phyloP scores from a whole-genome alignment of 2,329 filamentous ascomycete species.

The Stagonosporopsis tanaceti region DNA sequence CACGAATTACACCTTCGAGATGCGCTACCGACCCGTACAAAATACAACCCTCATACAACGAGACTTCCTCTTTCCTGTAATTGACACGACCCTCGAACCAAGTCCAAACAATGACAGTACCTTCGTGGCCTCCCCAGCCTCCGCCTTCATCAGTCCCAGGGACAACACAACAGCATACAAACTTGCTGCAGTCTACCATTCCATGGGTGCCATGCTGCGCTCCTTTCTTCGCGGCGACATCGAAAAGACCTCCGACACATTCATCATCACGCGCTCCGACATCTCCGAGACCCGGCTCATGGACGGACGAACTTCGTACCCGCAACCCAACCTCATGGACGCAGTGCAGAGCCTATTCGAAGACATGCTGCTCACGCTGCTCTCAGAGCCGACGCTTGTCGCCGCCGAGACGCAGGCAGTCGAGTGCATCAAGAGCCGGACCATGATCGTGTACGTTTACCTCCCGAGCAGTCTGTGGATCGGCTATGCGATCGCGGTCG shows the following conservation, averaged over 20 bases:
- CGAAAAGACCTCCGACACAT: slow-evolving; percentile 25
- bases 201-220: slow-evolving; percentile 44
- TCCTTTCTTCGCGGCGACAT: slow-evolving; percentile 48
- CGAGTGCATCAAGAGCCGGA: slow-evolving; percentile 38
- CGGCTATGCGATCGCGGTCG: slow-evolving; percentile 47
- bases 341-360: slow-evolving; percentile 45
- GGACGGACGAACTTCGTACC: slow-evolving; percentile 39
- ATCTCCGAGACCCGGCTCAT: slow-evolving; percentile 47
- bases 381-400: slow-evolving; percentile 44
- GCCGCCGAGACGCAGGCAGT: slow-evolving; percentile 32
- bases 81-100: slow-evolving; percentile 39
- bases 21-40: slow-evolving; percentile 42
- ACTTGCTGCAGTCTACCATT: slow-evolving; percentile 43
- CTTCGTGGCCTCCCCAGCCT: slow-evolving; percentile 26
- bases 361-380: slow-evolving; percentile 49
- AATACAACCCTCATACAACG: slow-evolving; percentile 31
- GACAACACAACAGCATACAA: slow-evolving; percentile 40
- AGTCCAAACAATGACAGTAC: slow-evolving; percentile 22
- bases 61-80: slow-evolving; percentile 39
- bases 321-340: slow-evolving; percentile 37
- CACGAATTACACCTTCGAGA: slow-evolving; percentile 47
- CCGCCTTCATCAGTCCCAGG: slow-evolving; percentile 37
- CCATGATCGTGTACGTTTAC: slow-evolving; percentile 43
- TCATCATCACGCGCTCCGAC: slow-evolving; percentile 44
- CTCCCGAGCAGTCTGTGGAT: slow-evolving; percentile 44